phyloP scores from a whole-genome alignment of 371 early-diverging fungal species.

The Mucor plumbeus region DNA sequence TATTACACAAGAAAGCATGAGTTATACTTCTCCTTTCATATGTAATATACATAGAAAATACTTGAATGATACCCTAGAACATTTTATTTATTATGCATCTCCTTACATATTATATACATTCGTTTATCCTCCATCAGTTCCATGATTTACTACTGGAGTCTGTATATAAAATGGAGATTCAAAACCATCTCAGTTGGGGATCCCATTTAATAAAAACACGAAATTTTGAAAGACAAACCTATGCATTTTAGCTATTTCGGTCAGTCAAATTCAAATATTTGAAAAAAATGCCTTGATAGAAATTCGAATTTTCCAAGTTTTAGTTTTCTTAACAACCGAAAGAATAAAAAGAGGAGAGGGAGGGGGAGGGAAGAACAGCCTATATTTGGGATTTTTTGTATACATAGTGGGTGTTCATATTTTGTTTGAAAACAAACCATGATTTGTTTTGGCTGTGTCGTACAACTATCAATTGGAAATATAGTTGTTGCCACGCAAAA shows the following conservation, averaged over 20 bases:
- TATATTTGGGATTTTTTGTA: constrained; percentile 1
- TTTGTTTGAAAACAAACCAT: constrained; percentile 1
- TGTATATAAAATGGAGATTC: background rate
- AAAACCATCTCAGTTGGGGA: background rate
- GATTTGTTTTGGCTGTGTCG: constrained; percentile 4
- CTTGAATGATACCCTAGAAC: background rate
- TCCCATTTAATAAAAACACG: background rate
- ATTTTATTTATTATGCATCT: background rate
- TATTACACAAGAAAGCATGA: background rate
- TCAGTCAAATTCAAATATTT: background rate
- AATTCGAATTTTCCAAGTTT: background rate
- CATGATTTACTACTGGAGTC: background rate
- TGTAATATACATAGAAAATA: no score
- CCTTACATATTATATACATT: background rate
- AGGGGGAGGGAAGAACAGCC: background rate
- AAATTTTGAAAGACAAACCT: constrained; percentile 1
- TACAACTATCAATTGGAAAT: background rate
- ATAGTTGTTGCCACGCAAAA: background rate
- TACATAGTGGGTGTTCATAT: background rate
- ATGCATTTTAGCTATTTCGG: background rate
- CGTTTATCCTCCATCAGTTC: background rate
- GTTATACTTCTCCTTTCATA: background rate
- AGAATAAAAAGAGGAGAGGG: background rate
- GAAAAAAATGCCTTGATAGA: background rate
- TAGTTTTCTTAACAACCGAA: background rate